Conservation (phyloP, 1,284 basidiomycete genomes). For the Apiotrichum laibachii region DNA sequence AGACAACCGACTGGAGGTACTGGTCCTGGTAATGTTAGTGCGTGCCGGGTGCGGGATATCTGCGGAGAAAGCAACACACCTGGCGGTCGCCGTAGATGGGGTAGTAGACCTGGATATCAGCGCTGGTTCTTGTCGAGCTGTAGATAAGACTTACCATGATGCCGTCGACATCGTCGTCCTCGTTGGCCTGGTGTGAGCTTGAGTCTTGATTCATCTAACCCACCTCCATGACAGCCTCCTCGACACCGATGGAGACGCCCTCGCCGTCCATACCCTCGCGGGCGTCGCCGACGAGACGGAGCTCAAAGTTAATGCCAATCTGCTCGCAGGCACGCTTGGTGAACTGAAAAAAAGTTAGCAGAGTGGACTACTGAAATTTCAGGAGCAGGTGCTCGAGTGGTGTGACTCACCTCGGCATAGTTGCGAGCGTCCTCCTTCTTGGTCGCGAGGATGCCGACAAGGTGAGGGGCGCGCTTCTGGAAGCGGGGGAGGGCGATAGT, state of each 20-base stretch:
- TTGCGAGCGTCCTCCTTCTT: conserved; percentile 78
- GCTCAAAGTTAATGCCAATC: conserved; percentile 81
- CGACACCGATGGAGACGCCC: conserved; percentile 69
- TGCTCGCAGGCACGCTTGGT: conserved; percentile 86
- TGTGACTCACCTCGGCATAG: conserved; percentile 67
- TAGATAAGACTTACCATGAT: conserved; percentile 71
- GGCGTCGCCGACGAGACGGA: conserved; percentile 64
- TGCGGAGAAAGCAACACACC: conserved; percentile 43
- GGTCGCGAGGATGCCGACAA: conserved; percentile 90
- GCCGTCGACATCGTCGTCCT: conserved; percentile 80
- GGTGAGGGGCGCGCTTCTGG: conserved; percentile 58
- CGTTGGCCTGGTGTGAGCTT: conserved; percentile 62
- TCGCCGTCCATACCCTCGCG: conserved; percentile 50
- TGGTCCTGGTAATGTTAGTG: conserved; percentile 67
- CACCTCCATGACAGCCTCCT: conserved; percentile 85
- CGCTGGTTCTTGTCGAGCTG: not conserved
- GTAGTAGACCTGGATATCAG: conserved; percentile 72
- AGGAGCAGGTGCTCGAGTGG: not conserved
- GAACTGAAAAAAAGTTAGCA: conserved; percentile 54
- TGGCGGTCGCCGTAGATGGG: conserved; percentile 84
- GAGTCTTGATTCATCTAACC: conserved; percentile 27
- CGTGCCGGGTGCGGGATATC: conserved; percentile 35
- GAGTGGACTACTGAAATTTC: too few relatives aligned
- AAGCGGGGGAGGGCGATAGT: conserved; percentile 37
- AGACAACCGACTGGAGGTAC: conserved; percentile 77